Evolutionary conservation across 768 basidiomycete genomes (phyloP).

Genomic region (Artomyces pyxidatus): DNA sequence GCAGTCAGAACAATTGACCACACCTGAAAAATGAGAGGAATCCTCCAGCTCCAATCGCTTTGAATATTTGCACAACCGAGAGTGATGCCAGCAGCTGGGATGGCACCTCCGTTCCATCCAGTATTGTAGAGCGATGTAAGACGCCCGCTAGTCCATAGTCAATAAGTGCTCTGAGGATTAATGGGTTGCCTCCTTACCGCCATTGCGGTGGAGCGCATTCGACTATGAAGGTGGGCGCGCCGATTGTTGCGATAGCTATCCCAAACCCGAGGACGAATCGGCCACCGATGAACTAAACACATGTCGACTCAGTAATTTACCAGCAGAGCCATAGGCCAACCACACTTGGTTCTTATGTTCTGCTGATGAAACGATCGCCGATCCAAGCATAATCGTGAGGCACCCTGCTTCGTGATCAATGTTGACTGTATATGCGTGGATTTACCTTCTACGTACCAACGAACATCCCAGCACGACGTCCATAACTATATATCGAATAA

Average conservation of each 20-base stretch:
- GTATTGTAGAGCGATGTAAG: conserved; percentile 1
- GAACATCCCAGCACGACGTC: conserved; percentile 5
- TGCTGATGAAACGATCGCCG: background rate
- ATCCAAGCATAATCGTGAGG: background rate
- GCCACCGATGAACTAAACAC: background rate
- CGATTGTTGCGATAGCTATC: conserved; percentile 2
- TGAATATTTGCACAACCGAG: background rate
- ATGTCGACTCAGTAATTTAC: background rate
- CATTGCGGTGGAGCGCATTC: conserved; percentile 2
- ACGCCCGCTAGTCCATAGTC: background rate
- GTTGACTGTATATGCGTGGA: too few species aligned
- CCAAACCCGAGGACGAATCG: conserved; percentile 2
- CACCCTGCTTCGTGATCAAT: background rate
- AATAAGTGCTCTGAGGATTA: too few species aligned
- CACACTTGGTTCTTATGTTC: background rate
- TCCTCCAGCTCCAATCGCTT: conserved; percentile 3
- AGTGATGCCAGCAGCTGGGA: conserved; percentile 1
- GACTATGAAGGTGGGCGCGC: background rate
- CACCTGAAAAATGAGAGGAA: conserved; percentile 1
- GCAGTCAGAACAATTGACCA: background rate
- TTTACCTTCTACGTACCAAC: background rate
- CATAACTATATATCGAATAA: too few species aligned
- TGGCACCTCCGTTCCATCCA: conserved; percentile 1
- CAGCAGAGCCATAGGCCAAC: background rate
- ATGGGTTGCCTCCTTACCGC: background rate